Conservation (phyloP, 2,329 filamentous ascomycete species). For the Acephala macrosclerotiorum region DNA sequence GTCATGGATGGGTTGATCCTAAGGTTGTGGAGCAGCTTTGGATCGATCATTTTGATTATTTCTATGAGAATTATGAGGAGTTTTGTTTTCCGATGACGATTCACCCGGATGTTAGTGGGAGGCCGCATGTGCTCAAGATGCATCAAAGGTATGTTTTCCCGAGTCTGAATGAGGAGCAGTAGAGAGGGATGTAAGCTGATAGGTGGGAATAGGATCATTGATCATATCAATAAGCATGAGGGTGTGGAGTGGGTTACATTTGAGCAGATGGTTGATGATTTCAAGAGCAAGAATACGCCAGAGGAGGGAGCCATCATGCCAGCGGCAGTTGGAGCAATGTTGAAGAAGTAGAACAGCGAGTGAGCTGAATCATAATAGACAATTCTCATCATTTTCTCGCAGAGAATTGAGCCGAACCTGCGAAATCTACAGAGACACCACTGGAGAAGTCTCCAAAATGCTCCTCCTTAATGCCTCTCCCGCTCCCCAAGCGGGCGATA, state of each 20-base stretch:
- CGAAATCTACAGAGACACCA: too few species aligned
- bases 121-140: conserved; percentile 77
- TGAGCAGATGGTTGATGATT: conserved; percentile 75
- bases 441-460: too few species aligned
- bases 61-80: conserved; percentile 78
- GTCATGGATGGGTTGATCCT: conserved; percentile 63
- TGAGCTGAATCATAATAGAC: not conserved
- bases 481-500: too few species aligned
- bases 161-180: conserved; percentile 50
- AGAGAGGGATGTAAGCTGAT: conserved; percentile 67
- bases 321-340: conserved; percentile 43
- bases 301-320: conserved; percentile 68
- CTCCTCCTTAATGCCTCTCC: too few species aligned
- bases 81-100: conserved; percentile 82
- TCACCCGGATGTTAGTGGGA: conserved; percentile 75
- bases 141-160: conserved; percentile 63
- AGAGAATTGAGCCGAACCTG: too few species aligned
- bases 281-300: conserved; percentile 69
- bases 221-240: conserved; percentile 69
- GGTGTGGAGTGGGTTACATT: conserved; percentile 74
- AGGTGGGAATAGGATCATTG: conserved; percentile 73
- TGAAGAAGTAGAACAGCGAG: conserved; percentile 17
- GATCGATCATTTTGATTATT: conserved; percentile 72
- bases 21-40: conserved; percentile 54
- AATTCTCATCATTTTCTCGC: too few species aligned